phyloP scores from a whole-genome alignment of 139 green algal genomes.

The Tetradesmus lagerheimii region DNA sequence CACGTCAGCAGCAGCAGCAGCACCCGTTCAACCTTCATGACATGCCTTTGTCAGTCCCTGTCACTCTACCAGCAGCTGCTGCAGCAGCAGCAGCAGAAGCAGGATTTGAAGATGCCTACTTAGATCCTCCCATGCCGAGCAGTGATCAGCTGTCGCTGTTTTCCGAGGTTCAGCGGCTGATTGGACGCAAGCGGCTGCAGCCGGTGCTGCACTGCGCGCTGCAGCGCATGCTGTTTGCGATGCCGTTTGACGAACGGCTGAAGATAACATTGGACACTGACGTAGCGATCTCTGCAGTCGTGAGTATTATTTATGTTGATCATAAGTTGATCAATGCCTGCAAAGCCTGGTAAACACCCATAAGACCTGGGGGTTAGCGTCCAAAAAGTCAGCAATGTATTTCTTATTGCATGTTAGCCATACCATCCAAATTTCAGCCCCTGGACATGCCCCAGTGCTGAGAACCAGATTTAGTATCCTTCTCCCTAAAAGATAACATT shows the following conservation, averaged over 20 bases:
- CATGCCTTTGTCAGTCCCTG: background rate
- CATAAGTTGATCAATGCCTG: no score
- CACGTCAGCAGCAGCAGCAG: conserved; percentile 4
- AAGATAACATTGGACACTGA: conserved; percentile 43
- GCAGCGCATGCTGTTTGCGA: conserved; percentile 42
- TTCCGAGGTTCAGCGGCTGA: conserved; percentile 40
- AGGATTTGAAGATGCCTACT: conserved; percentile 42
- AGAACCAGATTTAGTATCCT: no score
- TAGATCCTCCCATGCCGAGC: conserved; percentile 13
- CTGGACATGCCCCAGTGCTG: no score
- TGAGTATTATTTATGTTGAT: no score
- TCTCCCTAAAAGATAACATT: background rate
- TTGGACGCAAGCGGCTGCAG: conserved; percentile 13
- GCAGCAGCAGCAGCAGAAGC: conserved; percentile 14
- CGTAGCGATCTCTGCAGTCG: background rate
- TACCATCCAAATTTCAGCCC: no score
- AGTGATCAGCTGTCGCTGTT: conserved; percentile 48
- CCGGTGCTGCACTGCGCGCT: conserved; percentile 38
- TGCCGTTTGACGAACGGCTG: conserved; percentile 37
- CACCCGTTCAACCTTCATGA: background rate
- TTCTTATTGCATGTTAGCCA: no score
- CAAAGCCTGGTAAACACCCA: no score
- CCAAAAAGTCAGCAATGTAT: no score
- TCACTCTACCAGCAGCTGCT: background rate
- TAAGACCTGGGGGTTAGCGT: no score